These are phyloP conservation scores for Detonula confervacea DNA, from an alignment of 352 stramenopile genomes.

Conservation along the genomic window DNA sequence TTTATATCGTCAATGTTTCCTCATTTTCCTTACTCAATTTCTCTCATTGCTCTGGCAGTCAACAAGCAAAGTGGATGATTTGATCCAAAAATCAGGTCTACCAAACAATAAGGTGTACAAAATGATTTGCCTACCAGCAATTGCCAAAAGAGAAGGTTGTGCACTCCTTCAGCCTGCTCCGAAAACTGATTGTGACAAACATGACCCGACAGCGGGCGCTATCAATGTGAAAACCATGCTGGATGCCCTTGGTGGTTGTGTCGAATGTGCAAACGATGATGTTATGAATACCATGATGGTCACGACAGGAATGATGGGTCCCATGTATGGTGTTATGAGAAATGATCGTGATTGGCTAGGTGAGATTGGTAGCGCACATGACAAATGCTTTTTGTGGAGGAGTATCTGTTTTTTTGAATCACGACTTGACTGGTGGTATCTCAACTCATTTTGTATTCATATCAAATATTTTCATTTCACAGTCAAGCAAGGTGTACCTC, in stretches of 20 bases:
- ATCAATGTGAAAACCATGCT: conserved; percentile 43
- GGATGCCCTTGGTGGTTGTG: conserved; percentile 50
- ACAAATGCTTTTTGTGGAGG: background rate
- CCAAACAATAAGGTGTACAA: conserved; percentile 63
- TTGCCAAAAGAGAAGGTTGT: conserved; percentile 60
- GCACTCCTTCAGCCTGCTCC: conserved; percentile 43
- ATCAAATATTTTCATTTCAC: background rate
- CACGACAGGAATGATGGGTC: conserved; percentile 67
- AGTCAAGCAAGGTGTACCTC: conserved; percentile 52
- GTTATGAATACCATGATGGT: conserved; percentile 77
- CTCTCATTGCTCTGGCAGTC: too few relatives aligned
- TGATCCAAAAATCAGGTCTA: conserved; percentile 58
- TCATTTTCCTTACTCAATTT: too few relatives aligned
- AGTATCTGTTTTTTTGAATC: background rate
- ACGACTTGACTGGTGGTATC: background rate
- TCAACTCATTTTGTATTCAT: background rate
- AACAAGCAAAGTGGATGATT: conserved; percentile 65
- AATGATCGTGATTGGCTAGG: conserved; percentile 72
- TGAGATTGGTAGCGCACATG: conserved; percentile 7
- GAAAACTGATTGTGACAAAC: conserved; percentile 9
- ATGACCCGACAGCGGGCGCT: background rate
- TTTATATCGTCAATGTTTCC: conserved; percentile 7
- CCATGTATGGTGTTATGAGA: conserved; percentile 76
- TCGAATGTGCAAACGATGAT: conserved; percentile 60
- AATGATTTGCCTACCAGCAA: conserved; percentile 79